These are phyloP conservation scores for Termitomyces sp. DNA, from an alignment of 768 basidiomycete species.

Conservation along the genomic window DNA sequence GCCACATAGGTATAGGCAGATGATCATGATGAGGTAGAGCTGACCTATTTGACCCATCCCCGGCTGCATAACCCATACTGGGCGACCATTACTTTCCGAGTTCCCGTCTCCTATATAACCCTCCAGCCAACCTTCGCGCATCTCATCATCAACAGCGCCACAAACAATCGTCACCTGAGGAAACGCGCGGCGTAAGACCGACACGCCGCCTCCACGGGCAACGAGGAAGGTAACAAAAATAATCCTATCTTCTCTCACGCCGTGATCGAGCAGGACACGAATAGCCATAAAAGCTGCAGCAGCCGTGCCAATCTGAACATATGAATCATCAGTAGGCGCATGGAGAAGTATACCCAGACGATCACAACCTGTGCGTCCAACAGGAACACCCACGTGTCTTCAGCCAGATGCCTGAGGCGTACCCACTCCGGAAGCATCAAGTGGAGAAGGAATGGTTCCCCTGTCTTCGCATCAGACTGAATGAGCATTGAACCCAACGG, in stretches of 20 bases:
- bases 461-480: slow-evolving; percentile 78
- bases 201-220: slow-evolving; percentile 74
- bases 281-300: slow-evolving; percentile 95
- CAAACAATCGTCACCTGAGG: slow-evolving; percentile 82
- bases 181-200: slow-evolving; percentile 76
- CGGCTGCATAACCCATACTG: slow-evolving; percentile 81
- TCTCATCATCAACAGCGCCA: slow-evolving; percentile 73
- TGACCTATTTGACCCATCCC: slow-evolving; percentile 84
- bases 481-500: slow-evolving; percentile 87
- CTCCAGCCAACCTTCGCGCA: slow-evolving; percentile 72
- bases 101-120: slow-evolving; percentile 47
- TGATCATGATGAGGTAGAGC: neutral
- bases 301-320: slow-evolving; percentile 79
- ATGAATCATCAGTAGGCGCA: neutral
- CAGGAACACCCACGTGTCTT: slow-evolving; percentile 76
- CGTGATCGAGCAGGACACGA: slow-evolving; percentile 89
- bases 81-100: slow-evolving; percentile 45
- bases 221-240: slow-evolving; percentile 90
- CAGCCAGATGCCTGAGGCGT: slow-evolving; percentile 58
- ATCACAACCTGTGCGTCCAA: slow-evolving; percentile 76
- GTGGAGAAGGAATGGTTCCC: slow-evolving; percentile 86
- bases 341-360: neutral
- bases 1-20: neutral
- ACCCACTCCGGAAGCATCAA: slow-evolving; percentile 72
- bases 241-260: slow-evolving; percentile 77